Conservation (phyloP, 2,329 filamentous ascomycete species). For the Thermoascus crustaceus region DNA sequence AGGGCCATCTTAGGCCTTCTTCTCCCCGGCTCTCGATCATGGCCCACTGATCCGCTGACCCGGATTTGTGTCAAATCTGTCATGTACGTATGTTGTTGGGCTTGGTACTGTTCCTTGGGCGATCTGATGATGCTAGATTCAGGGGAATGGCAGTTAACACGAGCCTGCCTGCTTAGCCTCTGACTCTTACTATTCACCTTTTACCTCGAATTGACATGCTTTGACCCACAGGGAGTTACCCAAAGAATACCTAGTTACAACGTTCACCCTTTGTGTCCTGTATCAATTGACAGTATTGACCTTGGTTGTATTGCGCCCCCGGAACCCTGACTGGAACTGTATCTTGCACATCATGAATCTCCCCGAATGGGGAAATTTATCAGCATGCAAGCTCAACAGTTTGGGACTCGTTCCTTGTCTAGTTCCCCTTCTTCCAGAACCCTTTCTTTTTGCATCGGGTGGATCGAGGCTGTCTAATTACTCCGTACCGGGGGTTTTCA, state of each 20-base stretch:
- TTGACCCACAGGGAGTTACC: neutral
- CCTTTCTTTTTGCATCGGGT: neutral
- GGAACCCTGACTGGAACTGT: neutral
- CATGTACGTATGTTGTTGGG: neutral
- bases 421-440: conserved; percentile 1
- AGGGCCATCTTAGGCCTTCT: neutral
- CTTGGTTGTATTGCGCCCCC: neutral
- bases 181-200: neutral
- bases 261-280: neutral
- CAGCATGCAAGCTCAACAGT: neutral
- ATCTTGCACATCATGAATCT: neutral
- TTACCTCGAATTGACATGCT: neutral
- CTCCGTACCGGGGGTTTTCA: neutral
- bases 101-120: neutral
- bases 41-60: neutral
- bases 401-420: neutral
- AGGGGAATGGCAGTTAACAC: neutral
- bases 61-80: neutral
- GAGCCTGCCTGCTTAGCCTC: neutral
- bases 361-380: neutral
- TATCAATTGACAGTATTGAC: neutral
- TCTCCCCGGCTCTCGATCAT: neutral
- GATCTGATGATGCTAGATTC: neutral
- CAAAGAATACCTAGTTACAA: neutral
- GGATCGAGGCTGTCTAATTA: neutral